Percentiles rank a stretch among this genome's conserved stretches.
phyloP scores from a whole-genome alignment of 331 rosid species.

The Quercus tomentella region DNA sequence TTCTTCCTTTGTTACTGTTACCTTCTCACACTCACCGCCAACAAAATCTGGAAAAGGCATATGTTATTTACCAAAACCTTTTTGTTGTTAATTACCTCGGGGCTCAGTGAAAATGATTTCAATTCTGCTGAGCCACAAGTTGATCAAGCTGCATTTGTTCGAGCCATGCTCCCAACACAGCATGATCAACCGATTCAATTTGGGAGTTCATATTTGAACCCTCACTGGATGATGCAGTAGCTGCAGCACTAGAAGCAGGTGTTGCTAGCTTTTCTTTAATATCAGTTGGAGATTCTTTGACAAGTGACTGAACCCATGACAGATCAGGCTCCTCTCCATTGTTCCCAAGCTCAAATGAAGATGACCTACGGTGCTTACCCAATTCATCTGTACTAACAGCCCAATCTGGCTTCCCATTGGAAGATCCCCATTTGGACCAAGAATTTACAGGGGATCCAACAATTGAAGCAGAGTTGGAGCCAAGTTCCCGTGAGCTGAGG shows the following conservation, averaged over 20 bases:
- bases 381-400: conserved; percentile 62
- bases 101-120: conserved; percentile 38
- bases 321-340: conserved; percentile 92
- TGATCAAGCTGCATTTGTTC: conserved; percentile 90
- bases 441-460: conserved; percentile 50
- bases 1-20: conserved; percentile 41
- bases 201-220: conserved; percentile 42
- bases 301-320: conserved; percentile 97
- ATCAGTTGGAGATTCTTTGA: conserved; percentile 86
- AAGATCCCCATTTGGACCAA: conserved; percentile 89
- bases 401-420: conserved; percentile 80
- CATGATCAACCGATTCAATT: conserved; percentile 68
- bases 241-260: conserved; percentile 29
- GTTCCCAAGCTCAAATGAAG: conserved; percentile 80
- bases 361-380: conserved; percentile 74
- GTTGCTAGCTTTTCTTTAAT: conserved; percentile 53
- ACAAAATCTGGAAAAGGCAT: conserved; percentile 58
- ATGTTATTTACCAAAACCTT: conserved; percentile 55
- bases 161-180: conserved; percentile 82
- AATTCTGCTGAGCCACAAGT: conserved; percentile 93
- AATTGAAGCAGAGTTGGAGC: conserved; percentile 52
- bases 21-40: conserved; percentile 33
- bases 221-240: conserved; percentile 37
- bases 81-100: conserved; percentile 50
- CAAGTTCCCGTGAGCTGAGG: conserved; percentile 84